Conservation (phyloP, 1,284 basidiomycete species). For the Cryptococcus sp. region DNA sequence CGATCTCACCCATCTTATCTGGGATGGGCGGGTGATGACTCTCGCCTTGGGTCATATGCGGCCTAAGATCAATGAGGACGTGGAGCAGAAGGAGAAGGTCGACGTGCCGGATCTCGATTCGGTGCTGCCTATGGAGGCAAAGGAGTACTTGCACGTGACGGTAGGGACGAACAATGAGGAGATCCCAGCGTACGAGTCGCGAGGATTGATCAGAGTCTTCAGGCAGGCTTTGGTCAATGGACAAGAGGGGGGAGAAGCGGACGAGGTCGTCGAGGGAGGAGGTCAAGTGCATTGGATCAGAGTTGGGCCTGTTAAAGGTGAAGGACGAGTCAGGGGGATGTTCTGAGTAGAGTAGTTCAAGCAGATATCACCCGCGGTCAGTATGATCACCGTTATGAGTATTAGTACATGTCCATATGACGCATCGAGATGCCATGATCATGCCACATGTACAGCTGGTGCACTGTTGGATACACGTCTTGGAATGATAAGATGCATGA, state of each 20-base stretch:
- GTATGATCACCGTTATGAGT: no score
- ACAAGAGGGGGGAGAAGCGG: slow-evolving; percentile 24
- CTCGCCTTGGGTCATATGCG: slow-evolving; percentile 64
- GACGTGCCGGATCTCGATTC: slow-evolving; percentile 13
- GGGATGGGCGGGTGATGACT: slow-evolving; percentile 80
- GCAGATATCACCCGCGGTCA: no score
- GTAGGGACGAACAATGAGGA: slow-evolving; percentile 68
- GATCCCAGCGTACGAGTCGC: slow-evolving; percentile 67
- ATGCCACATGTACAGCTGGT: no score
- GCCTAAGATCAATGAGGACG: slow-evolving; percentile 51
- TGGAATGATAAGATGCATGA: no score
- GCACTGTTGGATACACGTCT: no score
- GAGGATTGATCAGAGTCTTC: slow-evolving; percentile 37
- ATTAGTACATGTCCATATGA: no score
- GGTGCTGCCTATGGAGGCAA: slow-evolving; percentile 58
- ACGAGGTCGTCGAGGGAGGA: slow-evolving; percentile 36
- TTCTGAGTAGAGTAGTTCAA: slow-evolving; percentile 8
- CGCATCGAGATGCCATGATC: no score
- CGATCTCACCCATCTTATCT: slow-evolving; percentile 67
- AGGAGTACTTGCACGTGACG: slow-evolving; percentile 75
- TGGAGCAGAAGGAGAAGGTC: slow-evolving; percentile 1
- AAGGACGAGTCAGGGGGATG: slow-evolving; percentile 41
- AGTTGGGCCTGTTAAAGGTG: slow-evolving; percentile 24
- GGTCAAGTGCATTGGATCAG: slow-evolving; percentile 37
- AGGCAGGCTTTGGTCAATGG: slow-evolving; percentile 30